Evolutionary conservation across 768 basidiomycete genomes (phyloP).

Genomic region (Terana coerulea): DNA sequence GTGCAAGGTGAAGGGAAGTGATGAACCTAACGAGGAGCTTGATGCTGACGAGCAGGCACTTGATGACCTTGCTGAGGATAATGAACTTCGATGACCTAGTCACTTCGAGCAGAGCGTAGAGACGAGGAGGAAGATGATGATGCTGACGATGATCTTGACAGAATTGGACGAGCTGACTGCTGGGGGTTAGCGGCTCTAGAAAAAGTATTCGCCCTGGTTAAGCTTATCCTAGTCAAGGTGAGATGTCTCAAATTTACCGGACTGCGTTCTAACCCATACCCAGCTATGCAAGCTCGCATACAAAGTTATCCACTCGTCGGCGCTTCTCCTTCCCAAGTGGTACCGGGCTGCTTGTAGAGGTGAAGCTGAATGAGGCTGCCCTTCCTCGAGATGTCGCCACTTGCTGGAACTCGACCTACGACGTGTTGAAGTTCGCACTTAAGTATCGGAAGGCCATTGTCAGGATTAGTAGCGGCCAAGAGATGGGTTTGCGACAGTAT

Average conservation of each 20-base stretch:
- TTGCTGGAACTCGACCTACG: conserved; percentile 7
- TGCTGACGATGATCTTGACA: background rate
- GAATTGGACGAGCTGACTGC: background rate
- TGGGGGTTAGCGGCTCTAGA: background rate
- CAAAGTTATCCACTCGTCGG: background rate
- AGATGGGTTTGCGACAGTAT: conserved; percentile 22
- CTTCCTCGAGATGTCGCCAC: background rate
- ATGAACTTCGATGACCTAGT: background rate
- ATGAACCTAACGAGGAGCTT: background rate
- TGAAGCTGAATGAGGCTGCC: background rate
- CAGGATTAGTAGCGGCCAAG: conserved; percentile 18
- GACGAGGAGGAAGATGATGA: background rate
- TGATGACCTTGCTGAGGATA: background rate
- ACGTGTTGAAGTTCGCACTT: conserved; percentile 31
- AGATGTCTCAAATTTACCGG: background rate
- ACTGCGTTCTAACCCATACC: background rate
- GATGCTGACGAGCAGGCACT: background rate
- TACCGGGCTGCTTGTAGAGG: background rate
- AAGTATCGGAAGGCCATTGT: conserved; percentile 27
- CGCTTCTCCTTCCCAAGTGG: background rate
- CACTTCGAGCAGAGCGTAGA: background rate
- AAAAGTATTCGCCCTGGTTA: background rate
- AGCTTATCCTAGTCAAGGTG: background rate
- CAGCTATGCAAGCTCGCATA: background rate
- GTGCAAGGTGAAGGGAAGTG: background rate